Base-by-base conservation (phyloP, 148 eudicot genomes). In the Fagopyrum homotropicum region DNA sequence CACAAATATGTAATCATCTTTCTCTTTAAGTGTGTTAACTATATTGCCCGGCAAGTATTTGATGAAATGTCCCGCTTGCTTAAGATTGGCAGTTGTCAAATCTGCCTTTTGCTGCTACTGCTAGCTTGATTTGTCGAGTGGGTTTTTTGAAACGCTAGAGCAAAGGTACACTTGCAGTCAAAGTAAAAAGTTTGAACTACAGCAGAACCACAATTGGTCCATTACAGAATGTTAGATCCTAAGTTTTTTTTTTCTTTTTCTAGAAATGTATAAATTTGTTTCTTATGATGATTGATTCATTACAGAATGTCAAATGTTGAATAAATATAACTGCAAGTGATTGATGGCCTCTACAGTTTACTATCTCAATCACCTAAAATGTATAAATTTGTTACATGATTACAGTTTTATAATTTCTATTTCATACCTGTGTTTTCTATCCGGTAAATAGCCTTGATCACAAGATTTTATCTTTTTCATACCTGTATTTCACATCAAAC, bases 41-140 rank as follows among this genome's bases (percentile, higher is more conserved):
- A 61, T 61, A 26, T 35, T 6, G 66, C 66, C 66, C 17, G 6
- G 2, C 12, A 66, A 1, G 9, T 40, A 46, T 40, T 66, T 40
- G 71, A 66, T 43, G 71, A 66, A 66, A 35, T 66, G 71, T 15
- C 19, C 43, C 43, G 17, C 17, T 40, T 14, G 71, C 71, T 66
- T 66, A 2, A 14, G 1, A 7, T 40, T 14, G 14, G 46, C 12
- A 60, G 15, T 14, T 29, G n/a, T 15, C 47, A 66, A 40, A 15
- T 14, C 47, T 66, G 46, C 47, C 19, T 66, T 66, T 7, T 40
- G 44, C 35, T 61, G 26, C 30, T n/a, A 1, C 12, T 35, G 40
- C 40, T 35, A 35, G 40, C 40, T 61, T 26, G 44, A 61, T 61
- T 61, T 26, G 15, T 11, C 68, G 30, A 60, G 66, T 60, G 40